These are phyloP conservation scores for Leccinum griseonigrum DNA, from an alignment of 1,284 basidiomycete genomes.

Conservation along the genomic window DNA sequence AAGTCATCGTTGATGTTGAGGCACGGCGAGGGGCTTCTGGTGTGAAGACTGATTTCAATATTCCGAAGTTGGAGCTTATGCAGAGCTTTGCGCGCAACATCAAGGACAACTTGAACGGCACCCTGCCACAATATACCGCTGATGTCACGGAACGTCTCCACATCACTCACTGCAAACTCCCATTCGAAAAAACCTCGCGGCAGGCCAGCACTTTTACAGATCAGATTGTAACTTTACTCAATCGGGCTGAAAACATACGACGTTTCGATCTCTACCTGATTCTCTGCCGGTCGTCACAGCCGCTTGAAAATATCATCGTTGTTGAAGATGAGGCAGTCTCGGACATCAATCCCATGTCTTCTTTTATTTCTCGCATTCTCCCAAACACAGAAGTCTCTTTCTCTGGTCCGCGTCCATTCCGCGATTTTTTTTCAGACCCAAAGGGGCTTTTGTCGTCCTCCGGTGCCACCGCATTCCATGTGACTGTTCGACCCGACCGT, in stretches of 20 bases:
- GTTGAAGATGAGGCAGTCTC: not conserved
- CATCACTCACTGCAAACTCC: constrained; percentile 1
- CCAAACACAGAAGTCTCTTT: not conserved
- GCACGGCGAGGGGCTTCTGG: not conserved
- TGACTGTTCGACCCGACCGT: constrained; percentile 1
- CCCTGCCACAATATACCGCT: constrained; percentile 6
- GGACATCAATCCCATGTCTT: not conserved
- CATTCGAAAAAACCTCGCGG: not conserved
- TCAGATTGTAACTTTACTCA: not conserved
- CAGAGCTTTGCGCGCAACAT: constrained; percentile 1
- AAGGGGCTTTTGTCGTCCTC: constrained; percentile 1
- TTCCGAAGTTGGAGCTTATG: constrained; percentile 9
- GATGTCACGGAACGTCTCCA: constrained; percentile 2
- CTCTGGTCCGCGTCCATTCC: not conserved
- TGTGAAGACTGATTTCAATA: constrained; percentile 5
- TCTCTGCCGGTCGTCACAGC: not conserved
- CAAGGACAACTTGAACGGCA: not conserved
- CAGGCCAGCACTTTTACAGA: not conserved
- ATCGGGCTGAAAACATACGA: not conserved
- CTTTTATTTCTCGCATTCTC: not conserved
- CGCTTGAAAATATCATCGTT: not conserved
- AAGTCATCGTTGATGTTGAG: not conserved
- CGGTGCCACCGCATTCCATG: not conserved
- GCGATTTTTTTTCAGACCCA: constrained; percentile 2
- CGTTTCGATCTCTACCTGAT: not conserved